These are phyloP conservation scores for Moricandia moricandioides DNA, from an alignment of 345 rosid genomes.

Conservation along the genomic window DNA sequence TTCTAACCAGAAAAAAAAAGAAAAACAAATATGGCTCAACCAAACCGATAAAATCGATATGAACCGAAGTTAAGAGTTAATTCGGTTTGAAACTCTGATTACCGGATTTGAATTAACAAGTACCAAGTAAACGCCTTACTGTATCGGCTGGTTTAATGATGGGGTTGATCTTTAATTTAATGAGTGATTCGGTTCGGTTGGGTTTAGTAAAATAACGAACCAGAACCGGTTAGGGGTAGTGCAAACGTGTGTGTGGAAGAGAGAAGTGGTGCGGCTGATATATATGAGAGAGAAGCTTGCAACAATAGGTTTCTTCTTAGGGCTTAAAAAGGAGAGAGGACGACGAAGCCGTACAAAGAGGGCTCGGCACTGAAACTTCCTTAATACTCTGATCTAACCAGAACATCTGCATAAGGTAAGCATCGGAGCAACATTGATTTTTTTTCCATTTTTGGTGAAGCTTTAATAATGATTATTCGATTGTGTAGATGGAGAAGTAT, in stretches of 20 bases:
- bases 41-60: background rate
- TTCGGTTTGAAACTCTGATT: background rate
- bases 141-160: background rate
- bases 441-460: background rate
- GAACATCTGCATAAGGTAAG: slow-evolving; percentile 24
- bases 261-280: slow-evolving; percentile 40
- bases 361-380: too few relatives aligned
- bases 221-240: slow-evolving; percentile 42
- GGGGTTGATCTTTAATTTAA: background rate
- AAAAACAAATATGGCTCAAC: background rate
- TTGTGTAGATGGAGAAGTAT: slow-evolving; percentile 65
- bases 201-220: background rate
- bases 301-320: slow-evolving; percentile 10
- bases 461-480: background rate
- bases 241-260: slow-evolving; percentile 38
- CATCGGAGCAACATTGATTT: background rate
- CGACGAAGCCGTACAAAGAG: slow-evolving; percentile 37
- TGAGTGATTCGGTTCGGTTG: background rate
- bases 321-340: slow-evolving; percentile 21
- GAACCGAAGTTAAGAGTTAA: background rate
- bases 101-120: background rate
- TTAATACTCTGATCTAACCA: slow-evolving; percentile 18
- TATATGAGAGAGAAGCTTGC: slow-evolving; percentile 31
- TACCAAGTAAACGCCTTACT: too few relatives aligned
- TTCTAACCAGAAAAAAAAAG: background rate